phyloP scores from a whole-genome alignment of 1,284 basidiomycete species.

The Ustilago sp. region DNA sequence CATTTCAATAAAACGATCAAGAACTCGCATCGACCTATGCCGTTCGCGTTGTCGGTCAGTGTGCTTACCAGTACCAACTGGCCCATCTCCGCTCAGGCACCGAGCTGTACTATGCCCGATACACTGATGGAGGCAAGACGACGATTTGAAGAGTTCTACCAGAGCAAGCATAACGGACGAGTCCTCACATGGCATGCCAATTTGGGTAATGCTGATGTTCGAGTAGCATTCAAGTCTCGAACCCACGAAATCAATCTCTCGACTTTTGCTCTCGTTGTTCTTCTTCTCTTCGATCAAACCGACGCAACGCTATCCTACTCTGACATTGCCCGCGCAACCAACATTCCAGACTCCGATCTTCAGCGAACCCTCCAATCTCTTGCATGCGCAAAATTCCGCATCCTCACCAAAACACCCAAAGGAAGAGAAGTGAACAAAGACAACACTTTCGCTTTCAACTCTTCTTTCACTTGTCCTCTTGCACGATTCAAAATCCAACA shows the following conservation, averaged over 20 bases:
- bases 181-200: slow-evolving; percentile 92
- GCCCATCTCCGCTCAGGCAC: slow-evolving; percentile 60
- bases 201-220: slow-evolving; percentile 91
- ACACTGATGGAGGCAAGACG: slow-evolving; percentile 71
- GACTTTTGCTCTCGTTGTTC: slow-evolving; percentile 87
- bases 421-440: slow-evolving; percentile 81
- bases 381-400: slow-evolving; percentile 95
- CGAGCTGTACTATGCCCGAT: slow-evolving; percentile 54
- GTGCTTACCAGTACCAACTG: slow-evolving; percentile 69
- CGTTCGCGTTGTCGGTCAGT: slow-evolving; percentile 78
- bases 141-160: slow-evolving; percentile 89
- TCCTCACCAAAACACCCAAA: slow-evolving; percentile 90
- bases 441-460: slow-evolving; percentile 92
- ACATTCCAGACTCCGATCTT: slow-evolving; percentile 81
- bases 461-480: slow-evolving; percentile 81
- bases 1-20: slow-evolving; percentile 78
- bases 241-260: slow-evolving; percentile 93
- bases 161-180: slow-evolving; percentile 87
- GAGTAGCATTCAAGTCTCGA: slow-evolving; percentile 81
- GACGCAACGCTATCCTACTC: slow-evolving; percentile 38
- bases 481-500: slow-evolving; percentile 95
- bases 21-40: slow-evolving; percentile 74
- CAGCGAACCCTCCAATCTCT: slow-evolving; percentile 93
- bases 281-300: slow-evolving; percentile 84
- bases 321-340: slow-evolving; percentile 48